Evolutionary conservation across 345 rosid species (phyloP).

Genomic region (Populus nigra): DNA sequence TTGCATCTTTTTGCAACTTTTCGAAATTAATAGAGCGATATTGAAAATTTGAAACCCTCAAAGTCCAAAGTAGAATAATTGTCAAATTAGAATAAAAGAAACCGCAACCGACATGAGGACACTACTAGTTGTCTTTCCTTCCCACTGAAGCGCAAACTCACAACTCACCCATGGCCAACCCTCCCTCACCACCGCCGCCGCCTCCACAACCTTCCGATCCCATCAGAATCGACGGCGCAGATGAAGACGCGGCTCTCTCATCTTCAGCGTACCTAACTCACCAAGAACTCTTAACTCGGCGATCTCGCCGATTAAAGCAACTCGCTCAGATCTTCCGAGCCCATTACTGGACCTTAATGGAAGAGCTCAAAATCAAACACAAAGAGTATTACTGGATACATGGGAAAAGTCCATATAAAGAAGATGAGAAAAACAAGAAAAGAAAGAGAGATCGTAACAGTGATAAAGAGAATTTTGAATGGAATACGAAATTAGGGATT

Average conservation of each 20-base stretch:
- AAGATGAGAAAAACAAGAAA: constrained; percentile 19
- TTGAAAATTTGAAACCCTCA: no score
- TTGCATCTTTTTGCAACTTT: no score
- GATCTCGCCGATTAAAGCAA: constrained; percentile 32
- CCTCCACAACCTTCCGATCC: not conserved
- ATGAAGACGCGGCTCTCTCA: constrained; percentile 7
- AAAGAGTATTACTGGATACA: constrained; percentile 58
- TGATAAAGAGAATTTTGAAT: not conserved
- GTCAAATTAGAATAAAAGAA: no score
- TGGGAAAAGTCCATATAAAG: constrained; percentile 58
- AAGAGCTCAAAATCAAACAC: constrained; percentile 51
- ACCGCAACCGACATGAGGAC: not conserved
- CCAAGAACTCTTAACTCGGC: constrained; percentile 36
- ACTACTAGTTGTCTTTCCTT: not conserved
- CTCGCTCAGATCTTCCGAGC: constrained; percentile 34
- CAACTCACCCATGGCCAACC: not conserved
- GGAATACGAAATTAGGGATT: constrained; percentile 3
- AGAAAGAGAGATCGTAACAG: constrained; percentile 2
- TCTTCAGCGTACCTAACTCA: constrained; percentile 26
- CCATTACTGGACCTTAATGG: constrained; percentile 68
- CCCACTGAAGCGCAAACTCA: not conserved
- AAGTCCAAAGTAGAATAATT: no score
- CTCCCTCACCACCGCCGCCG: not conserved
- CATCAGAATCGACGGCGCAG: not conserved
- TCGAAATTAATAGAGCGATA: no score